Evolutionary conservation across 2,329 filamentous ascomycete species (phyloP).

Genomic region (Zymoseptoria tritici): DNA sequence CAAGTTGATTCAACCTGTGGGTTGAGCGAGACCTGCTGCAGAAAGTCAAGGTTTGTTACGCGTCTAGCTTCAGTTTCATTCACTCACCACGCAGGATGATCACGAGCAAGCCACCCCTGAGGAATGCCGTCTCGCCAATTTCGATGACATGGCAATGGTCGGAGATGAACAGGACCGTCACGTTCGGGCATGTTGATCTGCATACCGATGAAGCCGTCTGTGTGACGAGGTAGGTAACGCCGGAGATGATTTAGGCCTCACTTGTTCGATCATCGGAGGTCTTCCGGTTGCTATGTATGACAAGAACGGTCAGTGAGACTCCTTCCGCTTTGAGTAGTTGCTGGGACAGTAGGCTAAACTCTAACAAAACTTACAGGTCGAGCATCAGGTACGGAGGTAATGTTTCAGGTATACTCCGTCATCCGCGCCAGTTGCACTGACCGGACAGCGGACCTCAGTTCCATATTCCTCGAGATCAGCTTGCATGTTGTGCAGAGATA

Average conservation of each 20-base stretch:
- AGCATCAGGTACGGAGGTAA: constrained; percentile 29
- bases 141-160: constrained; percentile 33
- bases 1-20: constrained; percentile 28
- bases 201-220: constrained; percentile 31
- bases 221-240: constrained; percentile 33
- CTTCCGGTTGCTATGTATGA: constrained; percentile 30
- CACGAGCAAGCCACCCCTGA: constrained; percentile 31
- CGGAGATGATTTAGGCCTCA: constrained; percentile 25
- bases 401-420: constrained; percentile 31
- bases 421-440: constrained; percentile 30
- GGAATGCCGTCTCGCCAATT: constrained; percentile 32
- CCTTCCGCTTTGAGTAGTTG: neutral
- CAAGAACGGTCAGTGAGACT: neutral
- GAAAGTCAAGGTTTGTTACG: neutral
- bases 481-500: neutral
- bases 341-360: neutral
- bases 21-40: constrained; percentile 25
- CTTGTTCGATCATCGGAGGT: constrained; percentile 30
- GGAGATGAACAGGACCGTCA: constrained; percentile 30
- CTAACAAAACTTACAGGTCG: constrained; percentile 19
- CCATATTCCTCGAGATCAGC: constrained; percentile 19
- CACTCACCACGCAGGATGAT: constrained; percentile 28
- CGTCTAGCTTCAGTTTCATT: neutral
- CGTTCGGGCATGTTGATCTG: constrained; percentile 30
- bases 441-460: constrained; percentile 29